A percentile compares a stretch with the other conserved stretches of the same genome.
These are phyloP conservation scores for Saccharomycopsis babjevae DNA, from an alignment of 805 yeast genomes.

Conservation along the genomic window DNA sequence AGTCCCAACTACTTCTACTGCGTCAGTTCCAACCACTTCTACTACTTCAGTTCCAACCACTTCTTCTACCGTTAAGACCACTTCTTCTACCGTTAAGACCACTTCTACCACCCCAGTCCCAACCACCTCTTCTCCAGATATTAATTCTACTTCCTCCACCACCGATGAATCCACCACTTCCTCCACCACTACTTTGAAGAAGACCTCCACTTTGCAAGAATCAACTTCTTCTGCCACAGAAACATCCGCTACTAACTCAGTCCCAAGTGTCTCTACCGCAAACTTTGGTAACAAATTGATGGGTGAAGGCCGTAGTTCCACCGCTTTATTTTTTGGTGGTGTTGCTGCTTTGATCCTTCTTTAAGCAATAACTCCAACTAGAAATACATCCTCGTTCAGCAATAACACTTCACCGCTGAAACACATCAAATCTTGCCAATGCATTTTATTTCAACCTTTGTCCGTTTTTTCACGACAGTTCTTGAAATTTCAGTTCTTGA, in stretches of 20 bases:
- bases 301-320: background rate
- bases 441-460: too few species aligned
- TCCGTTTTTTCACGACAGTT: too few species aligned
- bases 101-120: background rate
- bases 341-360: background rate
- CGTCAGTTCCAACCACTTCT: background rate
- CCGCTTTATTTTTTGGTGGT: background rate
- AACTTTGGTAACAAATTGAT: background rate
- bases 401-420: background rate
- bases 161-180: background rate
- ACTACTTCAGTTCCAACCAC: constrained; percentile 7
- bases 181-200: background rate
- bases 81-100: constrained; percentile 3
- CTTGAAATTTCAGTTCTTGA: too few species aligned
- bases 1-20: background rate
- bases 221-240: background rate
- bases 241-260: background rate
- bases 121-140: background rate
- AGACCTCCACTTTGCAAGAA: background rate
- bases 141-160: background rate
- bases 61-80: background rate
- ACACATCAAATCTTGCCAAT: background rate
- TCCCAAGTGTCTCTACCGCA: background rate
- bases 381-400: background rate
- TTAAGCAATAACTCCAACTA: background rate